A percentile compares a stretch with the other conserved stretches of the same genome.
Conservation (phyloP, 257 asterid genomes). For the Misopates orontium region DNA sequence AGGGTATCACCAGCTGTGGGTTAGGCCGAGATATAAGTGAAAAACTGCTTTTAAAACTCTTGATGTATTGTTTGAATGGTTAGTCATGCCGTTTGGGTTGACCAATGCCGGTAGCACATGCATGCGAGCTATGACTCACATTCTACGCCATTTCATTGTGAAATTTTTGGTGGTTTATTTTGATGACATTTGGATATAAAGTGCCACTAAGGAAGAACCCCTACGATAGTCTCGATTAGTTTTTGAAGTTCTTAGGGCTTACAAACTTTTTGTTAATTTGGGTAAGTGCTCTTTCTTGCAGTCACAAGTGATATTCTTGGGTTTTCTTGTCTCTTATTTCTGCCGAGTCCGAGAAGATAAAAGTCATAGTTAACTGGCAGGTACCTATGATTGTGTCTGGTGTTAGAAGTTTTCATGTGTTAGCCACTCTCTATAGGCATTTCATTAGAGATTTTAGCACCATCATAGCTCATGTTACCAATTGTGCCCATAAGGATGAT, state of each 20-base stretch:
- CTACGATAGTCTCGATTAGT: neutral
- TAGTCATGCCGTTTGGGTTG: no score
- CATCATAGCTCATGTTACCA: no score
- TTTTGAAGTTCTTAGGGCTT: neutral
- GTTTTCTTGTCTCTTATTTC: neutral
- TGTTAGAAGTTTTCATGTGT: neutral
- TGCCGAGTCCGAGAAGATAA: neutral
- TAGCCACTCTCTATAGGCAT: no score
- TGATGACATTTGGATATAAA: no score
- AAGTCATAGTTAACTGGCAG: neutral
- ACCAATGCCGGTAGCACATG: neutral
- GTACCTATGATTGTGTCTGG: neutral
- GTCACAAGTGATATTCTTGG: no score
- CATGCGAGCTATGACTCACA: constrained; percentile 1
- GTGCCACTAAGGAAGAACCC: neutral
- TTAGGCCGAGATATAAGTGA: neutral
- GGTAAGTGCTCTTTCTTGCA: neutral
- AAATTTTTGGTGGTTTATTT: neutral
- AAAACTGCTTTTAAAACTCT: neutral
- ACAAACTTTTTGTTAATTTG: neutral
- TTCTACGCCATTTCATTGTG: neutral
- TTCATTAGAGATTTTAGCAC: no score
- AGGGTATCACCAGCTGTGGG: neutral
- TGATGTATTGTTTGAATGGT: no score
- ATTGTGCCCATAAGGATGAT: neutral